Conservation (phyloP, 129 eudicot genomes). For the Escallonia rubra region DNA sequence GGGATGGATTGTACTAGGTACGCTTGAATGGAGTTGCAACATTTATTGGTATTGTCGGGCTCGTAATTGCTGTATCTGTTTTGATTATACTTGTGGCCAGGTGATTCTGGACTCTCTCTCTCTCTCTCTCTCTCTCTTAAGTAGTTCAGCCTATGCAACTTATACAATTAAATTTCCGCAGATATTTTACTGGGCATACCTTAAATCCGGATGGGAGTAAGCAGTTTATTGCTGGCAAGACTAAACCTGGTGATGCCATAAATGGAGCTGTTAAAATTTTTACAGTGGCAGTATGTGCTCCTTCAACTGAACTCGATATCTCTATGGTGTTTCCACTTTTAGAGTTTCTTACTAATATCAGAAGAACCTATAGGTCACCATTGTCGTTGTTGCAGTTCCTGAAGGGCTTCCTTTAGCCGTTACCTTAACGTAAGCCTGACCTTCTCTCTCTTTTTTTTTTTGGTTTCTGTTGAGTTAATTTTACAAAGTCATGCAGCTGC, state of each 20-base stretch:
- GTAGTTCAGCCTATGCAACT: background rate
- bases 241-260: constrained; percentile 55
- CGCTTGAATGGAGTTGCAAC: constrained; percentile 95
- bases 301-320: background rate
- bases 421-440: constrained; percentile 75
- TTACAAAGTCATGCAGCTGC: background rate
- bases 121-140: background rate
- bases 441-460: background rate
- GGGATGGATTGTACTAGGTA: constrained; percentile 42
- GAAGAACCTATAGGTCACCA: constrained; percentile 60
- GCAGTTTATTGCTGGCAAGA: constrained; percentile 60
- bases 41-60: constrained; percentile 86
- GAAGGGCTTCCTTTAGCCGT: constrained; percentile 99
- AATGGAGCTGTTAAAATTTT: constrained; percentile 86
- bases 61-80: constrained; percentile 70
- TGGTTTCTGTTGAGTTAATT: background rate
- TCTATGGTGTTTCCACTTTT: background rate
- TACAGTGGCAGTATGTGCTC: constrained; percentile 78
- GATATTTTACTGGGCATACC: constrained; percentile 83
- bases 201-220: constrained; percentile 24
- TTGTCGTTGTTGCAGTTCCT: constrained; percentile 99
- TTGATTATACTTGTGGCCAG: constrained; percentile 66
- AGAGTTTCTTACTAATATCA: constrained; percentile 18
- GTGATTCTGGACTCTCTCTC: constrained; percentile 20
- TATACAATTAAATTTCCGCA: constrained; percentile 11